A percentile compares a stretch with the other conserved stretches of the same genome.
phyloP scores from a whole-genome alignment of 2,329 filamentous ascomycete species.

The Ciborinia camelliae region DNA sequence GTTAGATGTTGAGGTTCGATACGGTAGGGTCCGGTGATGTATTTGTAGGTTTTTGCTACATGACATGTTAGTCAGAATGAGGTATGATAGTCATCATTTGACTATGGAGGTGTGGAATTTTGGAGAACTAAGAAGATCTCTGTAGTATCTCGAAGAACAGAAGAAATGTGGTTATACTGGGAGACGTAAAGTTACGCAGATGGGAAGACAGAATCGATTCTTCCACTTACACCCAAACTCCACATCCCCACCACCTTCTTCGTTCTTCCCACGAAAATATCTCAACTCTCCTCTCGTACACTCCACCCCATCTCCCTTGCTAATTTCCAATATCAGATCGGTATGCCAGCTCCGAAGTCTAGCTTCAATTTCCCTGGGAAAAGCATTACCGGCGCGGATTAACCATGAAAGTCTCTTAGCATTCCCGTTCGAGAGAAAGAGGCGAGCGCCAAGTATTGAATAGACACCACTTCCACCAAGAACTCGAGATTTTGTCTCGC shows the following conservation, averaged over 20 bases:
- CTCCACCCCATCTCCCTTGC: not conserved
- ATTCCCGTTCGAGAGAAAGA: not conserved
- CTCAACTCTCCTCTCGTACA: constrained; percentile 9
- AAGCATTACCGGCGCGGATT: not conserved
- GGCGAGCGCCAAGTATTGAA: constrained; percentile 10
- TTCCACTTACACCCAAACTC: not conserved
- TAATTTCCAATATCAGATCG: not conserved
- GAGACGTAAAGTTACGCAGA: too few species aligned
- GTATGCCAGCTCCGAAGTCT: not conserved
- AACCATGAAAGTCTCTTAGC: not conserved
- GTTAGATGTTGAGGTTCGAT: not conserved
- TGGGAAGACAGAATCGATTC: not conserved
- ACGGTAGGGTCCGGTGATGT: not conserved
- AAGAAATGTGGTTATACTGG: not conserved
- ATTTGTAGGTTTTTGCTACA: constrained; percentile 7
- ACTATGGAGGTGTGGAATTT: too few species aligned
- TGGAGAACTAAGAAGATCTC: too few species aligned
- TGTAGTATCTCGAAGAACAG: too few species aligned
- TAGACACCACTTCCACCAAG: constrained; percentile 8
- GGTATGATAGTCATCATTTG: not conserved
- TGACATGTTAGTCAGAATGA: not conserved
- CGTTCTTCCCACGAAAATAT: not conserved
- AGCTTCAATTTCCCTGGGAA: not conserved
- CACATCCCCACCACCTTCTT: not conserved
- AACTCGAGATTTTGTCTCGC: not conserved